Percentiles rank a stretch among this genome's conserved stretches.
Conservation (phyloP, 495 filamentous ascomycete species). For the Aspergillus funiculosus region DNA sequence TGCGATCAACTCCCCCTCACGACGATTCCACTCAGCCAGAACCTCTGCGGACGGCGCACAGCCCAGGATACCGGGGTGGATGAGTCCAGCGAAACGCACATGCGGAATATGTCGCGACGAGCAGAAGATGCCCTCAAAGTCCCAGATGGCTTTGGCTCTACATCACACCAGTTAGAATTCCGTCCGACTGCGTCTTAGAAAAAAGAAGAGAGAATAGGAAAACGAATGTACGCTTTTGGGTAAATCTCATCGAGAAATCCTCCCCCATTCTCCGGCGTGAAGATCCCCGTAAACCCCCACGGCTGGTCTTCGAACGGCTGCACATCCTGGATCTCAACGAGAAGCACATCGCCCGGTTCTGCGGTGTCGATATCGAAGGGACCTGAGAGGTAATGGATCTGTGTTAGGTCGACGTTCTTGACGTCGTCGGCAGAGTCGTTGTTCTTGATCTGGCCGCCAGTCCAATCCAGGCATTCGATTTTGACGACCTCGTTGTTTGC, state of each 20-base stretch:
- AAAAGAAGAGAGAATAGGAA: not conserved
- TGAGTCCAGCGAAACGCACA: conserved; percentile 84
- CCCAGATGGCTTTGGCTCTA: conserved; percentile 94
- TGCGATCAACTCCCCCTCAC: conserved; percentile 73
- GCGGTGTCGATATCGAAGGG: conserved; percentile 88
- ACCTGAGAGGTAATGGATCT: conserved; percentile 81
- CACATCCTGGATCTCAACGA: conserved; percentile 94
- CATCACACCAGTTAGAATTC: not conserved
- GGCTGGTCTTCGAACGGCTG: conserved; percentile 82
- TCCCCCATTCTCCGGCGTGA: conserved; percentile 77
- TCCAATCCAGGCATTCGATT: conserved; percentile 91
- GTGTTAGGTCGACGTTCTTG: conserved; percentile 75
- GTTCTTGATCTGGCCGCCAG: conserved; percentile 83
- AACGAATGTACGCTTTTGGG: conserved; percentile 59
- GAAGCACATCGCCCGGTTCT: conserved; percentile 76
- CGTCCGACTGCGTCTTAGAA: too few species aligned
- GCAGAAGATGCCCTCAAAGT: conserved; percentile 94
- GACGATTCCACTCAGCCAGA: conserved; percentile 70
- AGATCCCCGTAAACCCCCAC: conserved; percentile 91
- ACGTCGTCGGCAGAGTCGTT: conserved; percentile 88
- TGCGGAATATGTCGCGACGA: conserved; percentile 84
- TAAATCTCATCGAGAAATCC: conserved; percentile 91
- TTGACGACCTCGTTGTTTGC: conserved; percentile 85
- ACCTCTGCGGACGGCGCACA: conserved; percentile 73
- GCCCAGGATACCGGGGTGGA: conserved; percentile 90